Percentiles rank a stretch among this genome's conserved stretches.
Evolutionary conservation across 805 yeast species (phyloP).

Genomic region (Metschnikowia chrysomelidarum): DNA sequence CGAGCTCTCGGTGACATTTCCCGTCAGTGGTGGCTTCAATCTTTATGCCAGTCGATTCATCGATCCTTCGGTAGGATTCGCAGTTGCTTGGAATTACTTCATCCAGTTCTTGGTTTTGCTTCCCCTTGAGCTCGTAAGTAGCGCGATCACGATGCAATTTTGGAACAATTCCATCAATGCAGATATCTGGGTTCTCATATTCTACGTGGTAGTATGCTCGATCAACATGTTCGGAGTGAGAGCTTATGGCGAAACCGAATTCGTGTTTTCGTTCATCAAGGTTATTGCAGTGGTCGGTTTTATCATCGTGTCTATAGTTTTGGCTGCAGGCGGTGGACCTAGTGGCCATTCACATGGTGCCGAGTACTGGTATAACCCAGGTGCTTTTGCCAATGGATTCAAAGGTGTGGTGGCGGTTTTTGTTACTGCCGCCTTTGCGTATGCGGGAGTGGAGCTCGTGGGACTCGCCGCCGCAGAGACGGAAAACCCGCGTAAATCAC

Average conservation of each 20-base stretch:
- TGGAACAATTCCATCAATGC: conserved; percentile 19
- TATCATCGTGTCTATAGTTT: conserved; percentile 45
- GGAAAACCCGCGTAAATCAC: conserved; percentile 59
- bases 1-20: conserved; percentile 19
- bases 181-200: conserved; percentile 51
- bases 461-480: conserved; percentile 81
- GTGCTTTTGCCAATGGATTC: conserved; percentile 64
- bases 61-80: conserved; percentile 57
- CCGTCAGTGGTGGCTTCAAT: conserved; percentile 56
- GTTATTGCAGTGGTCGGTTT: conserved; percentile 49
- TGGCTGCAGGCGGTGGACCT: conserved; percentile 57
- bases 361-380: conserved; percentile 60
- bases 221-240: conserved; percentile 54
- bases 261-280: conserved; percentile 46
- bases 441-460: conserved; percentile 70
- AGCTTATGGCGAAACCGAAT: conserved; percentile 58
- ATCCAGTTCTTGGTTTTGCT: conserved; percentile 62
- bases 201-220: conserved; percentile 45
- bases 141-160: conserved; percentile 33
- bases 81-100: conserved; percentile 62
- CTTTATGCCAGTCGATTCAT: conserved; percentile 53
- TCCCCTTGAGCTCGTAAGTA: conserved; percentile 64
- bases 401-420: conserved; percentile 74
- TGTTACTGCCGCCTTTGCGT: conserved; percentile 75
- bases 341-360: conserved; percentile 55